Percentiles rank a stretch among this genome's conserved stretches.
Evolutionary conservation across 169 alveolate species (phyloP).

Genomic region (Plasmodium coatneyi): DNA sequence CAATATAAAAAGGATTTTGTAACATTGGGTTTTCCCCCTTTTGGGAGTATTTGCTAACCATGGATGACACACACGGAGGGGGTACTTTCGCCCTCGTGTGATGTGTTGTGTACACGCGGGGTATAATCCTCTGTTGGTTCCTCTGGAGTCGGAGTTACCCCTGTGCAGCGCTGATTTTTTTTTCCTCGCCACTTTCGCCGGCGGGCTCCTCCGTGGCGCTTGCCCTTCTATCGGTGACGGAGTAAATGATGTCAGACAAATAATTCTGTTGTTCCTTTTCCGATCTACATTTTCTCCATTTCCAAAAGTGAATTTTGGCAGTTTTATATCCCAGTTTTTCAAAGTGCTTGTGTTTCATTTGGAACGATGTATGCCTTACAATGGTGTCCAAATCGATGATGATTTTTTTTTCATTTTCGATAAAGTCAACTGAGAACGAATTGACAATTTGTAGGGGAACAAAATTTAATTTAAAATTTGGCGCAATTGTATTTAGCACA

Average conservation of each 20-base stretch:
- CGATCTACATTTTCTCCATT: conserved; percentile 76
- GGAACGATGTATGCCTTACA: conserved; percentile 74
- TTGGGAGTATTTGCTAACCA: neutral
- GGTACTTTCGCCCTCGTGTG: neutral
- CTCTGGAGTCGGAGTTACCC: neutral
- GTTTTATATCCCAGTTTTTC: conserved; percentile 68
- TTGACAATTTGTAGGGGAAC: conserved; percentile 60
- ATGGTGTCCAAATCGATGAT: conserved; percentile 71
- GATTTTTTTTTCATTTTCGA: conserved; percentile 57
- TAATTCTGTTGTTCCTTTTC: conserved; percentile 76
- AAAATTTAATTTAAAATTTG: conserved; percentile 60
- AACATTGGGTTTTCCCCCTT: neutral
- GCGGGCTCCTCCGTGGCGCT: conserved; percentile 2
- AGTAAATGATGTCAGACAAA: conserved; percentile 66
- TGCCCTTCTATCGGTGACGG: conserved; percentile 45
- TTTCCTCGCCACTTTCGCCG: conserved; percentile 3
- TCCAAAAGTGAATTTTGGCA: conserved; percentile 73
- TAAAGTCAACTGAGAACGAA: conserved; percentile 69
- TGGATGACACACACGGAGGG: neutral
- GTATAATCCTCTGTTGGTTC: neutral
- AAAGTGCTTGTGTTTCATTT: conserved; percentile 68
- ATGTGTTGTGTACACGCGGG: neutral
- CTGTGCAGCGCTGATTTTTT: conserved; percentile 10
- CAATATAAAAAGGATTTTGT: neutral
- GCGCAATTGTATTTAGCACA: conserved; percentile 68